Evolutionary conservation across 495 filamentous ascomycete species (phyloP).

Genomic region (Aspergillus ostianus): DNA sequence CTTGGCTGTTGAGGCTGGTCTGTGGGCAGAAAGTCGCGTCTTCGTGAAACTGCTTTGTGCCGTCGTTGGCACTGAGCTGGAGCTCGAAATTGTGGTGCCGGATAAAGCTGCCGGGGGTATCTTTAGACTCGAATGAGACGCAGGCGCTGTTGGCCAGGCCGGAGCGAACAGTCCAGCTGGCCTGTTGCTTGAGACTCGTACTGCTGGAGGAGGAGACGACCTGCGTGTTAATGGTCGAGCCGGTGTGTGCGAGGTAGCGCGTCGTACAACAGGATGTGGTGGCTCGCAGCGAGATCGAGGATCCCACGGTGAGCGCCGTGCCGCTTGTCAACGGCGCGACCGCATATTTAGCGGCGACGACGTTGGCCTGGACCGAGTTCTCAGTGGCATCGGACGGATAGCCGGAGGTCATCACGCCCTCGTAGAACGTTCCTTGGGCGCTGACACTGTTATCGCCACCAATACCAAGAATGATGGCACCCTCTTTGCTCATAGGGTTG

Average conservation of each 20-base stretch:
- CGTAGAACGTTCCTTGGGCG: slow-evolving; percentile 60
- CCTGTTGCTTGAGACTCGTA: slow-evolving; percentile 44
- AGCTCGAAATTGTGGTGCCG: slow-evolving; percentile 51
- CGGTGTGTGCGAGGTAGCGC: slow-evolving; percentile 51
- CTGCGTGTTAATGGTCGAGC: slow-evolving; percentile 47
- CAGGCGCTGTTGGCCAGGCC: slow-evolving; percentile 53
- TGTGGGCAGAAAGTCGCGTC: slow-evolving; percentile 57
- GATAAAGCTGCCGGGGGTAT: slow-evolving; percentile 55
- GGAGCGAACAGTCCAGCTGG: slow-evolving; percentile 53
- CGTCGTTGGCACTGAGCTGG: slow-evolving; percentile 45
- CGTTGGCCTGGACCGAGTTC: slow-evolving; percentile 55
- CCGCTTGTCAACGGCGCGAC: slow-evolving; percentile 47
- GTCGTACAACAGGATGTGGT: slow-evolving; percentile 51
- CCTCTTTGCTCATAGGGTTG: slow-evolving; percentile 60
- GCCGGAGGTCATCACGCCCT: slow-evolving; percentile 58
- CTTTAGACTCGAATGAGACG: slow-evolving; percentile 55
- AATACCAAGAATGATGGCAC: slow-evolving; percentile 60
- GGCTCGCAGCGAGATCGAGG: slow-evolving; percentile 47
- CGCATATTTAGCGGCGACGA: slow-evolving; percentile 55
- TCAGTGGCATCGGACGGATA: slow-evolving; percentile 57
- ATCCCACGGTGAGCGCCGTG: slow-evolving; percentile 44
- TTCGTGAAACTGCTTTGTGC: slow-evolving; percentile 50
- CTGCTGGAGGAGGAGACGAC: slow-evolving; percentile 51
- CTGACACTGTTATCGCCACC: slow-evolving; percentile 55
- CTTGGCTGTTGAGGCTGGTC: slow-evolving; percentile 45